Base-by-base conservation (phyloP, 2,329 filamentous ascomycete genomes). In the Tympanopsis confertula region DNA sequence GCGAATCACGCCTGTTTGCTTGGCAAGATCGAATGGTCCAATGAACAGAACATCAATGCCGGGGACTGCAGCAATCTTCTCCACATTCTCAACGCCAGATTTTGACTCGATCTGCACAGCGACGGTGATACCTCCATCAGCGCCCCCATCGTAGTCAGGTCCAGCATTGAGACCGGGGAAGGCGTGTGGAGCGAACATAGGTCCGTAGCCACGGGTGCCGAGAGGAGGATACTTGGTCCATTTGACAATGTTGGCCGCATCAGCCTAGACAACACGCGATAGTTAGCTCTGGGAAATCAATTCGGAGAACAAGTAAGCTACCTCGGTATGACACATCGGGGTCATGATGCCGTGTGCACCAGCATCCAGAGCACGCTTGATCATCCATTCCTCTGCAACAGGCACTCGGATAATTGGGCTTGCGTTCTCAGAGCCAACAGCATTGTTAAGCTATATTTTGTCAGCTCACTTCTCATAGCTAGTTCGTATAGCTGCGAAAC, bases 371-470 rank as follows among this genome's bases (percentile, higher is more conserved):
- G 73, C 73, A 63, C 72, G 58, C 50, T 78, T 77, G 41, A 77
- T 69, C 70, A 75, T 74, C 71, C 70, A 76, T 35, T 66, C 61
- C 54, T 77, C 69, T 39, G 72, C 72, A 19, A 68, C 69, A 13
- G 69, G 62, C 30, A 77, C 66, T 37, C 57, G 53, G 15, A 66
- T 61, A 38, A 66, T 56, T 2, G 61, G 61, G 42, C 60, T 63
- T 26, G 60, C 58, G 17, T 60, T 58, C 35, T 52, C 54, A 14
- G 53, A 51, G 7, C 60, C 56, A 43, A 66, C 57, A 5, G 62
- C 62, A 29, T 42, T 40, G 26, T 26, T 36, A 26, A 40, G 38
- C 38, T 40, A 19, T 15, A 19, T 5, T 5, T 13, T 32, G 24
- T 19, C 5, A 19, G 20, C 19, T 33, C 12, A 15, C 4, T 12